Evolutionary conservation across 2,329 filamentous ascomycete species (phyloP), one percentile per base, ranked within the genome.

Genomic region (Pseudogymnoascus sp.): DNA sequence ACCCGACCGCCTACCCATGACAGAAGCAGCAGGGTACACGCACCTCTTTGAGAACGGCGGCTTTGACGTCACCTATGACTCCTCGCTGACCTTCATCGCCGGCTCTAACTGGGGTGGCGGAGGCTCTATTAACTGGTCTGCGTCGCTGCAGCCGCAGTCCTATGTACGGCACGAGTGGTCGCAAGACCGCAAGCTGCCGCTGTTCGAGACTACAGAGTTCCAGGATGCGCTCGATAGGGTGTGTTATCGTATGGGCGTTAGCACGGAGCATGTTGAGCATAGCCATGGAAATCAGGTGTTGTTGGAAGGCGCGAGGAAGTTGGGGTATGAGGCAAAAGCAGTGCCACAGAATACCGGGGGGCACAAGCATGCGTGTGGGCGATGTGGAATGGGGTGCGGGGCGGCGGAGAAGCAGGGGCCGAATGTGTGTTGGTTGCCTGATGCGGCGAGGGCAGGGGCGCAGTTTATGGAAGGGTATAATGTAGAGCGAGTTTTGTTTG

Each of bases 71-170:
- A 78, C 80, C 65, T 79, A 88, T 65, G 82, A 89, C 70, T 77
- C 78, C 8, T 81, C 82, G 5, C 78, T 88, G 33, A 82, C 77
- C 14, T 74, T 93, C 10, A 73, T 90, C 2, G 84, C 89, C 0
- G 93, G 90, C 1, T 83, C 85, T 62, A 84, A 84, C 33, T 96
- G 89, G 85, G 93, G 93, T 31, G 93, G 93, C 40, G 93, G 93
- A 63, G 92, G 92, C 5, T 91, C 90, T 0, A 76, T 96, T 69
- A 97, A 97, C 75, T 97, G 92, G 92, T 89, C 82, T 70, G 84
- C 84, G 8, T 78, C 78, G 62, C 76, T 87, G 59, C 79, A 82
- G 68, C 89, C 90, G 0, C 90, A 93, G 71, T 85, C 83, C 24
- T 89, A 82, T 67, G 90, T 96, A 1, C 84, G 92, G 2, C 79